Base-by-base conservation (phyloP, 2,329 filamentous ascomycete genomes). In the Alternaria hordeiaustralica region DNA sequence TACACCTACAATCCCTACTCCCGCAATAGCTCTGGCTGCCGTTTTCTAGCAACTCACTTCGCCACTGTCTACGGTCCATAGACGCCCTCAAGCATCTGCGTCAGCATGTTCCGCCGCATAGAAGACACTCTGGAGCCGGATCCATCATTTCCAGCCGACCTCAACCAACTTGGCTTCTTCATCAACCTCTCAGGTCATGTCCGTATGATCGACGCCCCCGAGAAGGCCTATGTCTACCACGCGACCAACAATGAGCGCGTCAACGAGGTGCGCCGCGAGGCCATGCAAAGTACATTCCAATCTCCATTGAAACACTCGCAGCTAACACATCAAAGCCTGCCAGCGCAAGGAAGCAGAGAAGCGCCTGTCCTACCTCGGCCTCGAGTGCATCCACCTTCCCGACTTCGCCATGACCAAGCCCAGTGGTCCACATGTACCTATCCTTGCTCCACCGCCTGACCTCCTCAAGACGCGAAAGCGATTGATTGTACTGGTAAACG, bases 141-240 rank as follows among this genome's bases (percentile, higher is more conserved):
- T 73, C 86, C 88, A 1, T 75, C 83, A 12, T 96, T 91, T 75
- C 85, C 89, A 11, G 80, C 85, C 0, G 84, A 92, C 71, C 83
- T 98, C 26, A 82, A 88, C 62, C 82, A 87, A 57, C 88, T 98
- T 4, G 94, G 93, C 46, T 96, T 94, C 80, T 94, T 92, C 76
- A 80, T 97, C 80, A 94, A 92, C 70, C 85, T 89, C 0, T 80
- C 89, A 0, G 92, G 95, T 69, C 88, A 95, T 73, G 87, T 97
- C 65, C 89, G 92, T 51, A 89, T 85, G 64, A 90, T 92, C 58
- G 82, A 86, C 21, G 82, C 93, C 36, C 89, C 91, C 0, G 85
- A 90, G 26, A 83, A 86, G 68, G 90, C 89, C 75, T 97, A 93
- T 83, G 87, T 92, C 70, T 97, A 87, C 84, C 90, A 89, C 76